Evolutionary conservation across 2,329 filamentous ascomycete species (phyloP).

Genomic region (Ophiostoma angusticollis): DNA sequence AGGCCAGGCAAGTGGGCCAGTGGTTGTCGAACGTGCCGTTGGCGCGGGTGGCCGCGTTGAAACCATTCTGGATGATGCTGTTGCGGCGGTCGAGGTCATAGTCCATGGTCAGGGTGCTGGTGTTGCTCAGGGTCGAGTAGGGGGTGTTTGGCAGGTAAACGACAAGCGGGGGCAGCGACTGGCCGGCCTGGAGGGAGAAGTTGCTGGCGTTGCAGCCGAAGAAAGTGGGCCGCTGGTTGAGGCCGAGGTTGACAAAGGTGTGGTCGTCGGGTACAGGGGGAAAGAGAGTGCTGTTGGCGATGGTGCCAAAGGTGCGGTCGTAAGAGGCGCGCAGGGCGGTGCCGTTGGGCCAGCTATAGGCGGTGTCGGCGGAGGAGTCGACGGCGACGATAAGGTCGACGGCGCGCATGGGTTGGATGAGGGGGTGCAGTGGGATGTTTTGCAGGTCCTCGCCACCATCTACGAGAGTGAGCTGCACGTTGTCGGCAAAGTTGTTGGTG

Average conservation of each 20-base stretch:
- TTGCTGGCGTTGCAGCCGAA: conserved; percentile 43
- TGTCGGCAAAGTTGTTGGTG: conserved; percentile 24
- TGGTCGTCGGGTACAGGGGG: conserved; percentile 41
- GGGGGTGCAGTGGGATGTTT: conserved; percentile 39
- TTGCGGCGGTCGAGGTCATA: conserved; percentile 59
- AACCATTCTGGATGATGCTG: conserved; percentile 75
- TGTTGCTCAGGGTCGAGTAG: conserved; percentile 64
- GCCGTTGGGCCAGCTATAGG: conserved; percentile 46
- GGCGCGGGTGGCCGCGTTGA: conserved; percentile 67
- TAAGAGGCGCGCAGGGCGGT: conserved; percentile 45
- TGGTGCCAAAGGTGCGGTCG: conserved; percentile 33
- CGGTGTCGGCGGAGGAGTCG: conserved; percentile 51
- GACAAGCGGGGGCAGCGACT: conserved; percentile 19
- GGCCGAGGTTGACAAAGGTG: conserved; percentile 43
- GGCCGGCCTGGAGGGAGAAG: conserved; percentile 16
- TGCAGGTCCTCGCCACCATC: conserved; percentile 38
- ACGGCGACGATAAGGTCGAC: conserved; percentile 53
- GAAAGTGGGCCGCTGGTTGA: conserved; percentile 48
- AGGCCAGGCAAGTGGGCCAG: conserved; percentile 79
- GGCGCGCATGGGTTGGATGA: conserved; percentile 35
- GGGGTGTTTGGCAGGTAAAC: conserved; percentile 75
- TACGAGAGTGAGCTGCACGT: conserved; percentile 30
- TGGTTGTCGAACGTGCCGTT: conserved; percentile 61
- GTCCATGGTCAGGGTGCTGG: conserved; percentile 58
- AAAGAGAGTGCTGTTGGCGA: conserved; percentile 43